These are phyloP conservation scores for Stylosanthes scabra DNA, from an alignment of 331 rosid species.

Conservation along the genomic window DNA sequence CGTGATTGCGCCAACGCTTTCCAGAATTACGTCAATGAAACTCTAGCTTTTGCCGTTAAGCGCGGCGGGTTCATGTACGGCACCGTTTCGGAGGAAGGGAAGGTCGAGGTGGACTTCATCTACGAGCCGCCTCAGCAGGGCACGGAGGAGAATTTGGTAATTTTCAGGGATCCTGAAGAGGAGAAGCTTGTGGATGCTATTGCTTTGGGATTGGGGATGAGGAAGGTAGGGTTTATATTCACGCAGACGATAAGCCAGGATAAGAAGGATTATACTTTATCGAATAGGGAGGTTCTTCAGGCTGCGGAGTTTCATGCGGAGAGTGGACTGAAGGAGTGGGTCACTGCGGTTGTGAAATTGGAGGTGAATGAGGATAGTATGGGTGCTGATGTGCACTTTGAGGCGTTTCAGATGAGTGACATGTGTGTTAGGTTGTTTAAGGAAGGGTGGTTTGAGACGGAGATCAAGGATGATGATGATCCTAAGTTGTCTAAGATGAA, in stretches of 20 bases:
- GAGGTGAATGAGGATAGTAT: slow-evolving; percentile 84
- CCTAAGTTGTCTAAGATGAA: slow-evolving; percentile 90
- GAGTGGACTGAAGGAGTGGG: slow-evolving; percentile 97
- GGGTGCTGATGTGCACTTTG: slow-evolving; percentile 90
- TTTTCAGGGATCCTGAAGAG: slow-evolving; percentile 77
- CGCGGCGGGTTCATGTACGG: slow-evolving; percentile 97
- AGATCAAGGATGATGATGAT: slow-evolving; percentile 72
- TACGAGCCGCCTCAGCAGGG: slow-evolving; percentile 98
- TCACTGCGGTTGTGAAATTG: slow-evolving; percentile 87
- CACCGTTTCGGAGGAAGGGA: slow-evolving; percentile 76
- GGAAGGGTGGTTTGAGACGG: slow-evolving; percentile 88
- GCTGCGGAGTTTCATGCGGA: slow-evolving; percentile 90
- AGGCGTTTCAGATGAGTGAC: slow-evolving; percentile 98
- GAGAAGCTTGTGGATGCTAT: slow-evolving; percentile 89
- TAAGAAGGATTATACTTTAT: slow-evolving; percentile 86
- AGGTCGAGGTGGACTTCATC: slow-evolving; percentile 89
- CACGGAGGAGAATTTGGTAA: slow-evolving; percentile 62
- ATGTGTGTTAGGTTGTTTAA: slow-evolving; percentile 74
- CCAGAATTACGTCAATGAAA: slow-evolving; percentile 88
- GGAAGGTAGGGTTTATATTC: slow-evolving; percentile 85
- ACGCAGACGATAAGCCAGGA: slow-evolving; percentile 87
- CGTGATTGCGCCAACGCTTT: slow-evolving; percentile 93
- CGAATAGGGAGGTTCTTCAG: slow-evolving; percentile 83
- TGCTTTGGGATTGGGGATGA: slow-evolving; percentile 86
- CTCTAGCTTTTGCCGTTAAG: slow-evolving; percentile 83